A percentile compares a stretch with the other conserved stretches of the same genome.
Conservation (phyloP, 352 stramenopile genomes). For the Bremia lactucae region DNA sequence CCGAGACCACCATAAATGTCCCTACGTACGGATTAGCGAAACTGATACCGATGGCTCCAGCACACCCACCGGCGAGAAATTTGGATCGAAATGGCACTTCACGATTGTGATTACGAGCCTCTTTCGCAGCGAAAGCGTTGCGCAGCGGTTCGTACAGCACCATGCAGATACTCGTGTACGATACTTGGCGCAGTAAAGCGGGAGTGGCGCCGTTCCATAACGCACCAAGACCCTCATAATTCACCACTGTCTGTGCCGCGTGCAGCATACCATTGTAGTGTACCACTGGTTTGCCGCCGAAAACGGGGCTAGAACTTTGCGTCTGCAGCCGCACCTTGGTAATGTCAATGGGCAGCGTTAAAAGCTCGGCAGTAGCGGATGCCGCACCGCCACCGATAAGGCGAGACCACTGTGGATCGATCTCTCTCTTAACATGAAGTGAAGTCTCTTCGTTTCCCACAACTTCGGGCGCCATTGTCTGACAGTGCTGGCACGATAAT, state of each 20-base stretch:
- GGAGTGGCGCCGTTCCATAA: constrained; percentile 74
- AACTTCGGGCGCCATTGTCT: constrained; percentile 26
- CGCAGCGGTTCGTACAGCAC: constrained; percentile 77
- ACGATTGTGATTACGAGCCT: constrained; percentile 14
- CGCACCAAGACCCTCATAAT: constrained; percentile 45
- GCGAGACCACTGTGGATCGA: constrained; percentile 55
- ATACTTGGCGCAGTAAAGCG: constrained; percentile 75
- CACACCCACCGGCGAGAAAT: constrained; percentile 66
- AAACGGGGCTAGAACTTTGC: constrained; percentile 29
- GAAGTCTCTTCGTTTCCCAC: constrained; percentile 19
- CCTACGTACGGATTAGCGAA: constrained; percentile 74
- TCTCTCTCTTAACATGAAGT: constrained; percentile 29
- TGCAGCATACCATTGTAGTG: constrained; percentile 76
- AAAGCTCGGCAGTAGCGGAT: constrained; percentile 60
- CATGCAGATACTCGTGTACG: constrained; percentile 83
- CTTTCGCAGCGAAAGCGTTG: constrained; percentile 56
- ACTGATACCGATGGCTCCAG: constrained; percentile 68
- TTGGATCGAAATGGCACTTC: constrained; percentile 72
- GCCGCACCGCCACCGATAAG: constrained; percentile 61
- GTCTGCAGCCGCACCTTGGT: constrained; percentile 79
- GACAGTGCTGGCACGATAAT: too few species aligned
- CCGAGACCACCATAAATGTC: too few species aligned
- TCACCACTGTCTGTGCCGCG: constrained; percentile 49
- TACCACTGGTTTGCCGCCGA: constrained; percentile 21
- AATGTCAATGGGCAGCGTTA: constrained; percentile 80